Conservation (phyloP, 768 basidiomycete genomes). For the Floccularia luteovirens region DNA sequence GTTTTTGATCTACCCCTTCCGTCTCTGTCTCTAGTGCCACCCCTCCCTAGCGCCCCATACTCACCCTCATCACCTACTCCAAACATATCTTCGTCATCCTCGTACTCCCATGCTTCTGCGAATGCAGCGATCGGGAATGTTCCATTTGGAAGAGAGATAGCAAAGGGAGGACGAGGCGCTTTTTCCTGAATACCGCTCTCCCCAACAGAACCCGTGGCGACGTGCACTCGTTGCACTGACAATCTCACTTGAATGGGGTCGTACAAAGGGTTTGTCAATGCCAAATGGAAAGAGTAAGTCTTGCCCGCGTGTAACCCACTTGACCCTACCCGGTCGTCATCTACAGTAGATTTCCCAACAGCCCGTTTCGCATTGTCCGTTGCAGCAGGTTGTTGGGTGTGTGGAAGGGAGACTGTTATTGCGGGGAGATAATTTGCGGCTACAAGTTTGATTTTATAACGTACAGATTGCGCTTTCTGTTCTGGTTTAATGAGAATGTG, state of each 20-base stretch:
- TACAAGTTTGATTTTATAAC: conserved; percentile 96
- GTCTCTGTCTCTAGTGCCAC: conserved; percentile 37
- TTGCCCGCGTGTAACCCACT: conserved; percentile 62
- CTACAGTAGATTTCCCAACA: conserved; percentile 35
- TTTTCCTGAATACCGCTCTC: conserved; percentile 40
- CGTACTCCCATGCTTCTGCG: conserved; percentile 97
- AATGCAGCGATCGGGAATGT: conserved; percentile 83
- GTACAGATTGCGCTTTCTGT: conserved; percentile 89
- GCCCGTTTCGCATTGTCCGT: conserved; percentile 32
- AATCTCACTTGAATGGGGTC: conserved; percentile 93
- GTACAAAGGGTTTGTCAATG: conserved; percentile 91
- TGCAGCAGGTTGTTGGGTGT: conserved; percentile 32
- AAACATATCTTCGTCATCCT: conserved; percentile 92
- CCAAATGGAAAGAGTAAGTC: conserved; percentile 84
- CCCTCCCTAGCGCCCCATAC: conserved; percentile 37
- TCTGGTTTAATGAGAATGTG: conserved; percentile 99
- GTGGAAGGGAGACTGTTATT: conserved; percentile 67
- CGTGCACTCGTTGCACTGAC: conserved; percentile 64
- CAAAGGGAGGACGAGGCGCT: conserved; percentile 65
- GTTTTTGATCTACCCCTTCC: conserved; percentile 43
- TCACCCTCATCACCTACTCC: conserved; percentile 43
- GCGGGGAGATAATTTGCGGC: conserved; percentile 92
- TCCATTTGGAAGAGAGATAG: conserved; percentile 69
- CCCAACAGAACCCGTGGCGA: conserved; percentile 27
- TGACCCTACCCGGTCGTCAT: conserved; percentile 22